A percentile compares a stretch with the other conserved stretches of the same genome.
These are phyloP conservation scores for Sporisorium scitamineum DNA, from an alignment of 1,284 basidiomycete genomes.

Conservation along the genomic window DNA sequence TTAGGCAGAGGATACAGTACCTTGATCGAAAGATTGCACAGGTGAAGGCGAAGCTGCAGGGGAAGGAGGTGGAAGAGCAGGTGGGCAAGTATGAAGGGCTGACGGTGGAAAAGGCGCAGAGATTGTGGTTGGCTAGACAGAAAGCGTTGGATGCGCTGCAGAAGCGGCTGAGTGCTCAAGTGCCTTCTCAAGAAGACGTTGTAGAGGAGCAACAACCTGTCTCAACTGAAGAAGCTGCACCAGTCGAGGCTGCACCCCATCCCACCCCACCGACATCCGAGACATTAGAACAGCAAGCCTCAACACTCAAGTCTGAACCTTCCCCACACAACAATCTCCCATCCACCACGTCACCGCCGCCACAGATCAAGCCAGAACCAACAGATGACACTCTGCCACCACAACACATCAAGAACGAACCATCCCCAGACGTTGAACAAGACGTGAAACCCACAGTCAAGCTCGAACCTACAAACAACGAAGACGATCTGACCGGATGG, in stretches of 20 bases:
- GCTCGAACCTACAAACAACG: conserved; percentile 6
- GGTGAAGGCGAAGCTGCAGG: conserved; percentile 8
- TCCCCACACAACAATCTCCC: neutral
- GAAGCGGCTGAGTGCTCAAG: conserved; percentile 15
- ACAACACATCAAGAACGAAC: conserved; percentile 17
- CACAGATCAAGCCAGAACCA: neutral
- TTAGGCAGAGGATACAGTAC: conserved; percentile 40
- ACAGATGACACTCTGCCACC: neutral
- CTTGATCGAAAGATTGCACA: conserved; percentile 45
- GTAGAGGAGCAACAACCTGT: neutral
- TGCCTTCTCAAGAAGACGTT: neutral
- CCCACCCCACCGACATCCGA: neutral
- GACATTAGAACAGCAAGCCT: neutral
- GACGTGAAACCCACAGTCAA: conserved; percentile 17
- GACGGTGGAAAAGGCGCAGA: conserved; percentile 46
- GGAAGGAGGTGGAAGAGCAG: neutral
- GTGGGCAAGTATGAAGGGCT: conserved; percentile 44
- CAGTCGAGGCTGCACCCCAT: neutral
- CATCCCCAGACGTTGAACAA: conserved; percentile 1
- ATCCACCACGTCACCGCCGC: neutral
- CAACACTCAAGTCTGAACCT: neutral
- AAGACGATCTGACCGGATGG: conserved; percentile 42
- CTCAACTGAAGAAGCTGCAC: neutral
- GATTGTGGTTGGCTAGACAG: conserved; percentile 51
- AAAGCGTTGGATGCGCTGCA: conserved; percentile 47